Evolutionary conservation across 1,139 yeast genomes (phyloP).

Genomic region (Yamadazyma membranifaciens): DNA sequence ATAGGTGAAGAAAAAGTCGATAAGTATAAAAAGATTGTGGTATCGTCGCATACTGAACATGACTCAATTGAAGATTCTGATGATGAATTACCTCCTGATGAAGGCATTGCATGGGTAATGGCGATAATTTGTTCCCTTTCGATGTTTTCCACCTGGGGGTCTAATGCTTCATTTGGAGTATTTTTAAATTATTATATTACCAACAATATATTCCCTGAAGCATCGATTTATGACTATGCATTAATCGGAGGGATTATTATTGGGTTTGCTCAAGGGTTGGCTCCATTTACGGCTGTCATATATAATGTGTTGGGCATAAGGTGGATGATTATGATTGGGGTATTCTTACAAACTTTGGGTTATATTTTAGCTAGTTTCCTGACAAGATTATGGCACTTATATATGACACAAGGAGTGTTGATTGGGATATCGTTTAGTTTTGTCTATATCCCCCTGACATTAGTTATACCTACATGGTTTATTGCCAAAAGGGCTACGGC

Average conservation of each 20-base stretch:
- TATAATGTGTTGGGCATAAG: conserved; percentile 34
- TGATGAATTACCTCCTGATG: conserved; percentile 44
- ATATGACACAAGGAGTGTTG: conserved; percentile 65
- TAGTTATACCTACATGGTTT: conserved; percentile 64
- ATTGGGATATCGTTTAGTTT: conserved; percentile 62
- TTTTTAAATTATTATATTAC: conserved; percentile 55
- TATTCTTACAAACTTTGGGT: conserved; percentile 51
- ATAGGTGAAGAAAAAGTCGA: no score
- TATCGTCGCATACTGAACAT: no score
- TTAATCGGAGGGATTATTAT: conserved; percentile 67
- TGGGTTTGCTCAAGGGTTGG: conserved; percentile 53
- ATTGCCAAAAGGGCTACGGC: conserved; percentile 55
- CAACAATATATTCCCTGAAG: conserved; percentile 51
- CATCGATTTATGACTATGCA: conserved; percentile 60
- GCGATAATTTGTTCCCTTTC: conserved; percentile 50
- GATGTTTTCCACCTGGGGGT: conserved; percentile 68
- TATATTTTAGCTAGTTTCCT: conserved; percentile 66
- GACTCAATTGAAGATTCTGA: no score
- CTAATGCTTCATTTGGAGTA: conserved; percentile 69
- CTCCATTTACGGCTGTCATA: conserved; percentile 48
- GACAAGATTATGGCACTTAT: conserved; percentile 60
- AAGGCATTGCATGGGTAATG: conserved; percentile 71
- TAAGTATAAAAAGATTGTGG: no score
- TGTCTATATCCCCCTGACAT: conserved; percentile 57
- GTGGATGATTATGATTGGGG: conserved; percentile 45